Conservation (phyloP, 345 rosid species). For the Pugionium dolabratum region DNA sequence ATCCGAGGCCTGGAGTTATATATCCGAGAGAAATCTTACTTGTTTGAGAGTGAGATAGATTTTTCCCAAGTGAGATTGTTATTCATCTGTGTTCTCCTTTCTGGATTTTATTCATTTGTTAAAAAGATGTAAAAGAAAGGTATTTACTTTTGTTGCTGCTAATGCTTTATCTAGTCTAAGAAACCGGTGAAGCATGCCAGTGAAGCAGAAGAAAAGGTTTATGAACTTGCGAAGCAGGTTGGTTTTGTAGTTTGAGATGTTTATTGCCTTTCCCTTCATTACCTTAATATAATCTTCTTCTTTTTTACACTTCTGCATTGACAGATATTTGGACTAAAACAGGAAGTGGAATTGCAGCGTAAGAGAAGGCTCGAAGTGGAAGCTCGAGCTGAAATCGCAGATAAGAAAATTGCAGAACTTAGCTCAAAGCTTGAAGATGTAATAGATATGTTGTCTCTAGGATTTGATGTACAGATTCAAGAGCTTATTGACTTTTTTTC, state of each 20-base stretch:
- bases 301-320: background rate
- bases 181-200: slow-evolving; percentile 23
- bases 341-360: slow-evolving; percentile 43
- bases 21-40: slow-evolving; percentile 42
- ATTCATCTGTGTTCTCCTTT: background rate
- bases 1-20: slow-evolving; percentile 41
- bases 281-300: background rate
- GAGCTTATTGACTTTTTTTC: background rate
- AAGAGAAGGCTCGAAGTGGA: slow-evolving; percentile 42
- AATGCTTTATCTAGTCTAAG: slow-evolving; percentile 28
- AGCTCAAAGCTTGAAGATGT: slow-evolving; percentile 43
- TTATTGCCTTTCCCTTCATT: background rate
- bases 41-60: slow-evolving; percentile 42
- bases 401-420: slow-evolving; percentile 38
- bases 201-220: slow-evolving; percentile 30
- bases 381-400: slow-evolving; percentile 36
- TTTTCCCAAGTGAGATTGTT: slow-evolving; percentile 40
- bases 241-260: slow-evolving; percentile 15
- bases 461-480: slow-evolving; percentile 7
- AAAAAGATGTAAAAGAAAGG: background rate
- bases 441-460: slow-evolving; percentile 14
- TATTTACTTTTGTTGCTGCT: background rate
- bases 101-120: slow-evolving; percentile 12
- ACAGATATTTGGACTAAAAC: slow-evolving; percentile 40
- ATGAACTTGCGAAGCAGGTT: slow-evolving; percentile 51